Evolutionary conservation across 805 yeast species (phyloP), one percentile per base, ranked within the genome.

Genomic region (Candida orba): DNA sequence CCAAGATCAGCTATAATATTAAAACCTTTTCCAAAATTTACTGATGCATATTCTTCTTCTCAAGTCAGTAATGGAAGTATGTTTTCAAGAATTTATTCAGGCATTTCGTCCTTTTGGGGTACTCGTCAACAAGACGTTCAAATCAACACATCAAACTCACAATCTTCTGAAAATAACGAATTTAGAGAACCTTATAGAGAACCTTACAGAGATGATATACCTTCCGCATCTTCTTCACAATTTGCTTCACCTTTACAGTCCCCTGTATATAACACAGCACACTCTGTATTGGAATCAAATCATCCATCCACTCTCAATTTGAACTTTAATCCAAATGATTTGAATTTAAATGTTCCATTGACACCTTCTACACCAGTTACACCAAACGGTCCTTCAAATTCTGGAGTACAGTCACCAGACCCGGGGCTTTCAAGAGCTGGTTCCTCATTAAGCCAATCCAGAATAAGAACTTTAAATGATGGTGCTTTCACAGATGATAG

Each of bases 1-100:
- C 90, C 91, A 3, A 69, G 95, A 45, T 81, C 95, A 10, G 86
- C 84, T 0, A 61, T 89, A 39, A 79, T 86, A 22, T 65, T 89
- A 50, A 84, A 84, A 56, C 90, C 93, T 0, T 66, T 71, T 27
- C 56, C 56, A 22, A 58, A 58, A 24, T 58, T 52, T 34, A 17
- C 58, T n/a, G 42, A 56, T 46, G 62, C 68, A 39, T 54, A 60
- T 27, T 27, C 50, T 14, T 51, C 52, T 44, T 53, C 51, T 20
- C 42, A 3, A 31, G 15, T 17, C 37, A 34, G 13, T 2, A 27
- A 46, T 8, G 44, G 42, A 6, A 62, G 71, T 0, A 44, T 65
- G 8, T 34, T 67, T 9, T 60, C 63, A 4, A 60, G 59, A 44
- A 47, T 67, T 3, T 58, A 59, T 36, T 58, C 54, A 25, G 65